Percentiles rank a stretch among this genome's conserved stretches.
Conservation (phyloP, 1,139 yeast species). For the Taphrina communis region DNA sequence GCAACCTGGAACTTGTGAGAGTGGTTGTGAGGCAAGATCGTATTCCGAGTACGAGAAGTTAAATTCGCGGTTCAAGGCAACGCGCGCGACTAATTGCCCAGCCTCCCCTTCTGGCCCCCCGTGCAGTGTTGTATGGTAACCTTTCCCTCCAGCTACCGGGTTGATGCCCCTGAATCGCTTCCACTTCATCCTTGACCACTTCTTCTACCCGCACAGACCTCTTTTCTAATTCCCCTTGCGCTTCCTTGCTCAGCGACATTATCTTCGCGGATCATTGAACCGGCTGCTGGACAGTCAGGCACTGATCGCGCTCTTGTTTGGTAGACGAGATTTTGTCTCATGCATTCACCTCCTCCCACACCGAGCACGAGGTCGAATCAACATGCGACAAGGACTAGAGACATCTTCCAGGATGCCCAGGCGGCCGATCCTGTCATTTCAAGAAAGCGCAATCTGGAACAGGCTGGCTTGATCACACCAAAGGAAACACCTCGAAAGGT, state of each 20-base stretch:
- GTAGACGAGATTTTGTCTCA: background rate
- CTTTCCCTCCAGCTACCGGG: background rate
- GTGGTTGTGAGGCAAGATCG: background rate
- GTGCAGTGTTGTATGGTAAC: background rate
- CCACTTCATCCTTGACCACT: background rate
- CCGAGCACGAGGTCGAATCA: slow-evolving; percentile 13
- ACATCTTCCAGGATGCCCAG: slow-evolving; percentile 3
- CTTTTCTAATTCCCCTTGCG: no score
- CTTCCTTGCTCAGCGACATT: no score
- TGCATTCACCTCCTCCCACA: slow-evolving; percentile 33
- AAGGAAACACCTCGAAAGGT: slow-evolving; percentile 27
- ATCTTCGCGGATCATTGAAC: no score
- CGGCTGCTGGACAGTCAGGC: slow-evolving; percentile 23
- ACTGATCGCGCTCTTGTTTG: background rate
- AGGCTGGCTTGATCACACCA: slow-evolving; percentile 39
- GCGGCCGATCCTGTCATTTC: background rate
- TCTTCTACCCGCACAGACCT: no score
- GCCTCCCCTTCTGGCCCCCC: background rate
- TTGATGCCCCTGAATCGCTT: background rate
- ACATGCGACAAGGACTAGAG: slow-evolving; percentile 11
- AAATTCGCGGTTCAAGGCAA: background rate
- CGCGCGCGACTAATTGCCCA: background rate
- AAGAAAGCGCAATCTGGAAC: slow-evolving; percentile 27
- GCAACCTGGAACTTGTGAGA: no score
- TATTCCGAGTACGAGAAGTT: background rate